Conservation (phyloP, 2,329 filamentous ascomycete genomes). For the Xylaria sp. region DNA sequence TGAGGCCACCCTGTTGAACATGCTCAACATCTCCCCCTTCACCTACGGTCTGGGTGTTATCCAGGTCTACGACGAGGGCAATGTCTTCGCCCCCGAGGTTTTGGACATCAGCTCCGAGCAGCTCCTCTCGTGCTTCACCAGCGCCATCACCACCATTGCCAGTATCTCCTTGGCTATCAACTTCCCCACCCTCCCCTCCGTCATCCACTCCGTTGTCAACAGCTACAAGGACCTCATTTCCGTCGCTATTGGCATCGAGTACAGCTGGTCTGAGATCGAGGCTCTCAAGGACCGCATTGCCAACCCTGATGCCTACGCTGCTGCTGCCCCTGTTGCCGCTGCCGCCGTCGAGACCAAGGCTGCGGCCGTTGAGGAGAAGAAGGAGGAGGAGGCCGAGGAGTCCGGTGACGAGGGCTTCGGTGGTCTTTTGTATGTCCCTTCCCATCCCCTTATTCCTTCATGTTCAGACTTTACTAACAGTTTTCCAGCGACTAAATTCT, state of each 20-base stretch:
- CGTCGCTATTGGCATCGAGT: slow-evolving; percentile 83
- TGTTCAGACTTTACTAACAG: slow-evolving; percentile 35
- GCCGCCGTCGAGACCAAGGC: slow-evolving; percentile 47
- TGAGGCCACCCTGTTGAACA: slow-evolving; percentile 97
- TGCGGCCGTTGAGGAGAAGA: slow-evolving; percentile 50
- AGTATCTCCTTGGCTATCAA: slow-evolving; percentile 84
- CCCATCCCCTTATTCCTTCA: not conserved
- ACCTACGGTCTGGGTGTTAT: slow-evolving; percentile 96
- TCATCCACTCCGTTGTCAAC: slow-evolving; percentile 97
- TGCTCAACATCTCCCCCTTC: slow-evolving; percentile 99
- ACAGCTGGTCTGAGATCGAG: slow-evolving; percentile 91
- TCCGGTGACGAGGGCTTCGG: slow-evolving; percentile 69
- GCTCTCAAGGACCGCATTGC: slow-evolving; percentile 99
- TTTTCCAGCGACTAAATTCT: slow-evolving; percentile 47
- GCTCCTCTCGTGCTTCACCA: slow-evolving; percentile 76
- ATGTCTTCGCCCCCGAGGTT: slow-evolving; percentile 79
- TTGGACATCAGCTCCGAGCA: slow-evolving; percentile 94
- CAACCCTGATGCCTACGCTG: slow-evolving; percentile 95
- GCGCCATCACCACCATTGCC: slow-evolving; percentile 81
- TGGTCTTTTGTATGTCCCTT: slow-evolving; percentile 62
- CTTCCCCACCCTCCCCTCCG: slow-evolving; percentile 93
- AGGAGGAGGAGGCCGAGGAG: slow-evolving; percentile 65
- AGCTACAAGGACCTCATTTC: slow-evolving; percentile 94
- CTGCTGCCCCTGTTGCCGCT: slow-evolving; percentile 67
- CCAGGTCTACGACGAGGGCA: slow-evolving; percentile 97